Base-by-base conservation (phyloP, 805 yeast genomes). In the Helenozyma rhizophorensis region DNA sequence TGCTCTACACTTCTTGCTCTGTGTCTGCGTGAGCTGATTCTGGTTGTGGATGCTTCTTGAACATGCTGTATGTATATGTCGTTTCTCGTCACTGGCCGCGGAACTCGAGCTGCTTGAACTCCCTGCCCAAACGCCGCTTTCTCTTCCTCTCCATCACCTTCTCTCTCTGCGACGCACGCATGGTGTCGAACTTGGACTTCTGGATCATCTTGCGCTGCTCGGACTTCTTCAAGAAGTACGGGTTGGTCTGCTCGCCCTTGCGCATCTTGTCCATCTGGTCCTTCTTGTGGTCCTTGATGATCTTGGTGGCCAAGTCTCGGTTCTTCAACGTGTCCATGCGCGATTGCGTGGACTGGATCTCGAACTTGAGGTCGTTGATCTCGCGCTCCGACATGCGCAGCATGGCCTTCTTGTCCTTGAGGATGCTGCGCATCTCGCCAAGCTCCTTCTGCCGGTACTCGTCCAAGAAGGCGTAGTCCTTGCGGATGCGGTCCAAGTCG, bases 91-190 rank as follows among this genome's bases (percentile, higher is more conserved):
- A n/a, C n/a, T n/a, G n/a, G 29, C 41, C 42, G 4, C 49, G 25
- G 43, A 62, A 65, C 43, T 67, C 71, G 53, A 66, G 58, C 46
- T 65, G 67, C 48, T 68, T 71, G 69, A 87, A 80, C 59, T 85
- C 94, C 61, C 80, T 77, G 56, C 95, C 89, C 61, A 80, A 67
- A 65, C 79, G 76, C 72, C 76, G 82, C 83, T 80, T 84, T 57
- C 90, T 77, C 78, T 80, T 88, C 63, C 90, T 78, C 62, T 83
- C 93, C 76, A 84, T 75, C 24, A 78, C 84, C 71, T 82, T 84
- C 42, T 81, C 88, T 51, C 88, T 71, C 60, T 83, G 89, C 31
- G 65, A 65, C 9, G 78, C 58, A 59, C 73, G 80, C 89, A 84
- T 79, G 37, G 67, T 62, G 30, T 83, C 89, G 56, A 80, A 84